Conservation (phyloP, 306 rosid genomes). For the Cicer yamashitae region DNA sequence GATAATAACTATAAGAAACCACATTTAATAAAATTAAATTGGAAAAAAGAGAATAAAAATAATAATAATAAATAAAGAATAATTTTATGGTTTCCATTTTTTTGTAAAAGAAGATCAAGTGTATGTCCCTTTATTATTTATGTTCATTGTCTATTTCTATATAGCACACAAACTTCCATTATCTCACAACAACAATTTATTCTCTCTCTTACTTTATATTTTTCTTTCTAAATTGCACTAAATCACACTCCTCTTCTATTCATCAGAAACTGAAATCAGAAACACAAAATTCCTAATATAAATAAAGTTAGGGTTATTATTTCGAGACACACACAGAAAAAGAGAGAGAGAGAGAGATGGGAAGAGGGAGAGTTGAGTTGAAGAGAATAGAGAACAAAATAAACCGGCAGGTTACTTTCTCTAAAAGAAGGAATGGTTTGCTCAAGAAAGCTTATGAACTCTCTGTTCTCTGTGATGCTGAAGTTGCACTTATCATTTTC, state of each 20-base stretch:
- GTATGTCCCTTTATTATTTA: constrained; percentile 45
- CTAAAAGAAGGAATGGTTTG: constrained; percentile 62
- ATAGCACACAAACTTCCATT: constrained; percentile 55
- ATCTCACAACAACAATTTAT: neutral
- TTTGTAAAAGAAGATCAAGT: constrained; percentile 54
- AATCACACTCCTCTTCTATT: constrained; percentile 30
- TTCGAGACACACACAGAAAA: constrained; percentile 43
- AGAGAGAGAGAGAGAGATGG: constrained; percentile 58
- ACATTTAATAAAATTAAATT: constrained; percentile 49
- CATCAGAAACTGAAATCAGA: constrained; percentile 39
- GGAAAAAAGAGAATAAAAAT: constrained; percentile 48
- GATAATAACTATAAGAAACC: constrained; percentile 14
- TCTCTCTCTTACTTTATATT: neutral
- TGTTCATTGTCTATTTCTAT: constrained; percentile 52
- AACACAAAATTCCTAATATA: constrained; percentile 7
- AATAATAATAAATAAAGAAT: constrained; percentile 42
- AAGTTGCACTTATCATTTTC: constrained; percentile 74
- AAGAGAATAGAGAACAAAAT: constrained; percentile 84
- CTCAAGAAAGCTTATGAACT: constrained; percentile 64
- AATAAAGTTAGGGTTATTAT: constrained; percentile 42
- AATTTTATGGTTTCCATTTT: constrained; percentile 60
- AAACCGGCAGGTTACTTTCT: constrained; percentile 63
- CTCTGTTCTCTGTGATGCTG: constrained; percentile 62
- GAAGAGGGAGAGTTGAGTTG: constrained; percentile 85
- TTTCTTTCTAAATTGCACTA: constrained; percentile 38